Base-by-base conservation (phyloP, 257 asterid species). In the Scutellaria minor region DNA sequence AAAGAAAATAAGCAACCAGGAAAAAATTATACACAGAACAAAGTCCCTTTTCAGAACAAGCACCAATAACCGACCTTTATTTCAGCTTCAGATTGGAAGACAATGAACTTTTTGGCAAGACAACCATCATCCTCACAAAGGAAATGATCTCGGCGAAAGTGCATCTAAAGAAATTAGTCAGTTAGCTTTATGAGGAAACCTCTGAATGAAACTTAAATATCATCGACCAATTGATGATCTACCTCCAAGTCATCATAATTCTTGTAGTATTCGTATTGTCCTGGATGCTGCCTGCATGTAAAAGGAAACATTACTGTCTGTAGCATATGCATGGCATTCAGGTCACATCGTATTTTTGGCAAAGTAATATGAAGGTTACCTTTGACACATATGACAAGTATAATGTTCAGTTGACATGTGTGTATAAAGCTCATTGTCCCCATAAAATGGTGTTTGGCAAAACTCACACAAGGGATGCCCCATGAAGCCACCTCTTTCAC, bases 341-440 rank as follows among this genome's bases (percentile, higher is more conserved):
- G 67, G 53, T 66, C 64, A 58, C 55, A n/a, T 35, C 37, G 24
- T 71, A 62, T 12, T 64, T 68, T 37, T 63, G 53, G 51, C 11
- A 10, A 63, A 18, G 60, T 55, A 67, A 13, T 14, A 13, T 40
- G 67, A 35, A 59, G 5, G 56, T 44, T 78, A 95, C 99, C 97
- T 92, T 81, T 85, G 99, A 82, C 98, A 95, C 75, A 95, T 81
- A 77, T 92, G 98, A 67, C 99, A 95, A 39, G 97, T 95, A 83
- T 82, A 95, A 82, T 95, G 98, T 82, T 92, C 98, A 2, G 96
- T 90, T 4, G 97, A 90, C 99, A 92, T 92, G 64, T 95, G 99
- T 3, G 88, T 81, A 82, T 87, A 90, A 55, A 92, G 84, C 80
- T 92, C 98, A 63, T 95, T 92, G 70, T 95, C 99, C 72, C 98